Evolutionary conservation across 305 asterid species (phyloP), one percentile per base, ranked within the genome.

Genomic region (Rubia tinctorum): DNA sequence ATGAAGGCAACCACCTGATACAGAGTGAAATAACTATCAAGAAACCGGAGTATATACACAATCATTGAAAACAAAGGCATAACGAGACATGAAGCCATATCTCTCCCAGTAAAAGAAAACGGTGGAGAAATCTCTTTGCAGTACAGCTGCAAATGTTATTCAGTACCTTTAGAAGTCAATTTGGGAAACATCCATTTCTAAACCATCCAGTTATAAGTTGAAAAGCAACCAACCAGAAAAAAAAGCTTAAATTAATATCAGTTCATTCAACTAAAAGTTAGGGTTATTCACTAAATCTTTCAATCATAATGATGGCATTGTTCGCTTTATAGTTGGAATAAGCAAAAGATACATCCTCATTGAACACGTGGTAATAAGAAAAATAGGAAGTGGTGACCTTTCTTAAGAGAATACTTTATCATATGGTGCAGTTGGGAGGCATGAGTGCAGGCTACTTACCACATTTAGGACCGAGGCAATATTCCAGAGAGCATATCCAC

Each of bases 401-500:
- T 6, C 22, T 44, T 18, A 10, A 10, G 25, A 4, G 55, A 14
- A 6, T 39, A 7, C 22, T 65, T 65, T 65, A 37, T 8, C 42
- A 8, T 3, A 53, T 3, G 53, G 18, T 9, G 49, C 55, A 66
- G 49, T 58, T 55, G 73, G 60, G 17, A 45, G 62, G n/a, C 61
- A 75, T 51, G 42, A 66, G 63, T 62, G 39, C 47, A 69, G 65
- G 40, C 42, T 68, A 88, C 98, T 90, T 86, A 92, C 98, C 61
- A 88, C 90, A 79, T 89, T 92, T 78, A 88, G 81, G 81, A 87
- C 88, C 3, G 97, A 92, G 80, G 86, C 86, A 65, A 90, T 82
- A 81, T 92, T 90, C 96, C 96, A 92, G 74, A 90, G 78, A 76
- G 97, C 95, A 86, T 90, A 92, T 45, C 89, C 87, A 68, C 96